A percentile compares a stretch with the other conserved stretches of the same genome.
Evolutionary conservation across 2,329 filamentous ascomycete genomes (phyloP).

Genomic region (Fonsecaea monophora): DNA sequence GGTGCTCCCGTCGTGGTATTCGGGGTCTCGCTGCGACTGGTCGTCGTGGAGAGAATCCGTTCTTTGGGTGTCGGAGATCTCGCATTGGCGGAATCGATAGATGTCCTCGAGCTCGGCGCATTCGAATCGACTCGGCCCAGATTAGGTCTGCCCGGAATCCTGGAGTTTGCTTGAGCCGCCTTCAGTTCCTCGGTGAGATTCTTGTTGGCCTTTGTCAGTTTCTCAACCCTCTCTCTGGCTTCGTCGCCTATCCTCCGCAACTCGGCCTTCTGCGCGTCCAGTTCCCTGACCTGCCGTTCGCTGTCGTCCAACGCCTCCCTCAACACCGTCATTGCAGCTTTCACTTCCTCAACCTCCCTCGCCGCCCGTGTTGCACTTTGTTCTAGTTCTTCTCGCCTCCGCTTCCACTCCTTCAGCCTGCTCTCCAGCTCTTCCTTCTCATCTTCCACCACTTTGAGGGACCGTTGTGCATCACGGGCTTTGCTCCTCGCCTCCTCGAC

Average conservation of each 20-base stretch:
- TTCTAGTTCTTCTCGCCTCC: constrained; percentile 77
- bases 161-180: constrained; percentile 49
- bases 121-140: constrained; percentile 50
- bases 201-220: constrained; percentile 72
- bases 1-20: constrained; percentile 38
- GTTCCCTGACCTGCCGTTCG: constrained; percentile 81
- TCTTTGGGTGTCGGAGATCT: constrained; percentile 53
- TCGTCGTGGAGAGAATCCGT: constrained; percentile 45
- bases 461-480: constrained; percentile 80
- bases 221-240: constrained; percentile 75
- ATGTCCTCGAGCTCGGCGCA: constrained; percentile 63
- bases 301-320: constrained; percentile 83
- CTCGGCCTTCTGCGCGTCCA: constrained; percentile 81
- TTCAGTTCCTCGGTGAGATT: constrained; percentile 66
- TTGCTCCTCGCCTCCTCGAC: constrained; percentile 82
- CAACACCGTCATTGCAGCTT: constrained; percentile 76
- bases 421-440: constrained; percentile 80
- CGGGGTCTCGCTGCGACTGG: constrained; percentile 48
- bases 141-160: constrained; percentile 30
- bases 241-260: constrained; percentile 79
- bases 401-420: constrained; percentile 75
- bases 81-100: constrained; percentile 58
- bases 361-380: constrained; percentile 69
- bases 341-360: constrained; percentile 77
- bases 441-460: constrained; percentile 71